phyloP scores from a whole-genome alignment of 2,329 filamentous ascomycete species.

The Lecanicillium sp. region DNA sequence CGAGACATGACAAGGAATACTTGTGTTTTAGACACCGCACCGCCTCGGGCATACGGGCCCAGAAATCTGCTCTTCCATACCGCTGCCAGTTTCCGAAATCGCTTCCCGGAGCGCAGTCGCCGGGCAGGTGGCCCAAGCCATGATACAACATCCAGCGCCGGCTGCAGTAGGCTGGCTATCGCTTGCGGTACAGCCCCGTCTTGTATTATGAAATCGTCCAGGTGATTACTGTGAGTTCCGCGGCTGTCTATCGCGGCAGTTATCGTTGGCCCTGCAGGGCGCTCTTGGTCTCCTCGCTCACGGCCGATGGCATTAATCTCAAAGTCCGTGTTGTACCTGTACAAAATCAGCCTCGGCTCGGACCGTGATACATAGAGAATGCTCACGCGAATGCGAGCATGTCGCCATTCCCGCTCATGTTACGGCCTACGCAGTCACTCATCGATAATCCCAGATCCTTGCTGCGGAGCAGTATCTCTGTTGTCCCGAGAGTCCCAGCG shows the following conservation, averaged over 20 bases:
- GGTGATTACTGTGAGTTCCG: constrained; percentile 39
- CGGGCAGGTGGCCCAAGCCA: no score
- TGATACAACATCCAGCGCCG: constrained; percentile 52
- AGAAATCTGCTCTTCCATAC: not conserved
- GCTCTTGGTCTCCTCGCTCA: constrained; percentile 29
- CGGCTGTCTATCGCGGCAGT: constrained; percentile 57
- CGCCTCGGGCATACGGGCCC: constrained; percentile 33
- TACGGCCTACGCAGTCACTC: constrained; percentile 51
- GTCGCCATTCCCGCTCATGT: constrained; percentile 62
- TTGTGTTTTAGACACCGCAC: no score
- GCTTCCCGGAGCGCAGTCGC: no score
- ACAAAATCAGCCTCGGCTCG: constrained; percentile 43
- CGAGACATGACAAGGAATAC: constrained; percentile 63
- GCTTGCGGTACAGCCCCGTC: constrained; percentile 57
- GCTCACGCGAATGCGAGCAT: constrained; percentile 56
- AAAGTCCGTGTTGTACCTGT: constrained; percentile 27
- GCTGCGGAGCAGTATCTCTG: constrained; percentile 58
- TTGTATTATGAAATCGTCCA: constrained; percentile 59
- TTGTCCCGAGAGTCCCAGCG: constrained; percentile 58
- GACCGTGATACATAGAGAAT: no score
- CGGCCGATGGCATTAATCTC: constrained; percentile 16
- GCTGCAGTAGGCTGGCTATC: constrained; percentile 49
- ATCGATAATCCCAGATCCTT: constrained; percentile 51
- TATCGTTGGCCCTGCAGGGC: constrained; percentile 56
- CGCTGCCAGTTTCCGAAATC: no score